Conservation (phyloP, 306 rosid species). For the Begonia loranthoides region DNA sequence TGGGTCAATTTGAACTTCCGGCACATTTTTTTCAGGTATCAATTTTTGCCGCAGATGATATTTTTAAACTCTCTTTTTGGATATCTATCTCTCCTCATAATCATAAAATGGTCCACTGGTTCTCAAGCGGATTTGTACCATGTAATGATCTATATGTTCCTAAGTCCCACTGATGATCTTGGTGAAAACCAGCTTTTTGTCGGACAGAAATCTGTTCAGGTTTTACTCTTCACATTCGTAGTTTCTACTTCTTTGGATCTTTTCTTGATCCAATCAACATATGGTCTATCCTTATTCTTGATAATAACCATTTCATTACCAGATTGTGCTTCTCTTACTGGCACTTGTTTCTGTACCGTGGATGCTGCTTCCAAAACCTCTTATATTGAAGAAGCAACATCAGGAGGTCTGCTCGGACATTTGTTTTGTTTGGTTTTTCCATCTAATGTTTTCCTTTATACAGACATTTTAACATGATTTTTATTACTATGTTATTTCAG, state of each 20-base stretch:
- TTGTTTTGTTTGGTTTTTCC: conserved; percentile 4
- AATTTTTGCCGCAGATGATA: conserved; percentile 76
- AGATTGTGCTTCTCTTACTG: conserved; percentile 64
- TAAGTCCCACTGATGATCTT: conserved; percentile 77
- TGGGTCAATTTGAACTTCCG: background rate
- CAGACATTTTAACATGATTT: conserved; percentile 10
- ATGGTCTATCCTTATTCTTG: too few relatives aligned
- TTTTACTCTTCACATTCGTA: conserved; percentile 5
- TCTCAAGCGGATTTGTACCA: conserved; percentile 92
- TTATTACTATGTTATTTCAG: conserved; percentile 37
- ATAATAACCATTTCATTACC: conserved; percentile 6
- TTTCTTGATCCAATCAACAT: background rate
- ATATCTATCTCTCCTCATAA: conserved; percentile 66
- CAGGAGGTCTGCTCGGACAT: conserved; percentile 39
- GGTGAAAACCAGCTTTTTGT: conserved; percentile 91
- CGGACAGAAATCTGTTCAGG: conserved; percentile 87
- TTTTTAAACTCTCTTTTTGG: conserved; percentile 91
- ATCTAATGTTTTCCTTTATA: background rate
- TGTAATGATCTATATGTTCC: conserved; percentile 93
- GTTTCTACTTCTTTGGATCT: conserved; percentile 3
- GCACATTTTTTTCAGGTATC: conserved; percentile 59
- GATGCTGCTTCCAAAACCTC: conserved; percentile 98
- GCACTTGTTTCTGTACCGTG: conserved; percentile 89
- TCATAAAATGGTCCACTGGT: conserved; percentile 92
- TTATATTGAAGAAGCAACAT: conserved; percentile 82